These are phyloP conservation scores for Cenococcum geophilum DNA, from an alignment of 495 filamentous ascomycete genomes.

Conservation along the genomic window DNA sequence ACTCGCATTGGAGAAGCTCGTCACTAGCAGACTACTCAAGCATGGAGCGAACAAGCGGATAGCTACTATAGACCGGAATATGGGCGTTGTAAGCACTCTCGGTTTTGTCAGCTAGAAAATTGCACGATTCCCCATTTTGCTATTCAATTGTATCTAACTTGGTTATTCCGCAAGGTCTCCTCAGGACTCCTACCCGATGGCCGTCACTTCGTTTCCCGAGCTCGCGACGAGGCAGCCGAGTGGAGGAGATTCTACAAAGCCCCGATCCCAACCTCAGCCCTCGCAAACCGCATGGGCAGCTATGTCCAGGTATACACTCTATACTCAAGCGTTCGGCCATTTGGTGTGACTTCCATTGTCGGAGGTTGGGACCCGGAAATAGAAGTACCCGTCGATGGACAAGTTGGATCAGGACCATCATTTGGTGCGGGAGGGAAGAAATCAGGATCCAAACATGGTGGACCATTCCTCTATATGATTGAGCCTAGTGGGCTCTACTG, in stretches of 20 bases:
- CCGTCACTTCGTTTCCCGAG: slow-evolving; percentile 88
- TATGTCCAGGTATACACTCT: slow-evolving; percentile 97
- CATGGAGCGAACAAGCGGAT: slow-evolving; percentile 92
- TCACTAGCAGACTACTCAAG: slow-evolving; percentile 91
- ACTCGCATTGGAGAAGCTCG: slow-evolving; percentile 91
- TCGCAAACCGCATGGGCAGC: slow-evolving; percentile 84
- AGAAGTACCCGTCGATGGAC: slow-evolving; percentile 73
- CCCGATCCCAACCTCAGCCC: slow-evolving; percentile 77
- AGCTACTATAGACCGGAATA: slow-evolving; percentile 85
- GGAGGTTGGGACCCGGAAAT: slow-evolving; percentile 86
- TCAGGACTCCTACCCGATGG: slow-evolving; percentile 92
- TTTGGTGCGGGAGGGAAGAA: slow-evolving; percentile 76
- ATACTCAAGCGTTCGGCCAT: slow-evolving; percentile 91
- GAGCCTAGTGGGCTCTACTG: slow-evolving; percentile 95
- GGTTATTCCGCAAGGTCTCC: slow-evolving; percentile 58
- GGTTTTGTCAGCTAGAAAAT: neutral
- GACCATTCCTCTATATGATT: slow-evolving; percentile 94
- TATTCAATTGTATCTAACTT: neutral
- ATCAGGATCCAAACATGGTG: slow-evolving; percentile 68
- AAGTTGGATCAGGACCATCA: slow-evolving; percentile 73
- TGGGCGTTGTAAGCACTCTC: slow-evolving; percentile 69
- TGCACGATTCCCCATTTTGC: slow-evolving; percentile 1
- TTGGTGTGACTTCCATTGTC: slow-evolving; percentile 91
- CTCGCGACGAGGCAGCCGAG: slow-evolving; percentile 81
- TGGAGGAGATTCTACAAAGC: slow-evolving; percentile 89